Evolutionary conservation across 495 filamentous ascomycete species (phyloP).

Genomic region (Terfezia claveryi): DNA sequence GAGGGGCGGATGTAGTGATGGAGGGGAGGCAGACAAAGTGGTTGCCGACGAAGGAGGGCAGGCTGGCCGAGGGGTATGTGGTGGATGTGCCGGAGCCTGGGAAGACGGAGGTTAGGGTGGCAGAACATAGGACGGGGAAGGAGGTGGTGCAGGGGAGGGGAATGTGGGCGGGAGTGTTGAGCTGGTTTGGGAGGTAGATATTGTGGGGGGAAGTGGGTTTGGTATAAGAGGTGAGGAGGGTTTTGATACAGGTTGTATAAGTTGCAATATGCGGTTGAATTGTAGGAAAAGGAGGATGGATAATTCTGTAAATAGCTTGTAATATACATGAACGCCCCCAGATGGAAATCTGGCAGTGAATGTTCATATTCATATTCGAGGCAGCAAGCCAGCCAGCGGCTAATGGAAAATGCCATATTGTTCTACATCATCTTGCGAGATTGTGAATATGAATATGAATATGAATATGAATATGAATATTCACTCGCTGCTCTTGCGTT

Average conservation of each 20-base stretch:
- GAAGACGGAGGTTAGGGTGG: not conserved
- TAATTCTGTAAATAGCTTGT: no score
- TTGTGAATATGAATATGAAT: no score
- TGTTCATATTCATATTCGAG: no score
- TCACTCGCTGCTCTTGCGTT: no score
- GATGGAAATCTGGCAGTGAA: no score
- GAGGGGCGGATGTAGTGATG: not conserved
- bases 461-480: no score
- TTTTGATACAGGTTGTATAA: not conserved
- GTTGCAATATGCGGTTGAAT: no score
- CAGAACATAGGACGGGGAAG: not conserved
- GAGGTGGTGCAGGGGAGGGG: not conserved
- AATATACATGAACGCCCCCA: no score
- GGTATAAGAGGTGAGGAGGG: not conserved
- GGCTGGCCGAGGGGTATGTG: constrained; percentile 1
- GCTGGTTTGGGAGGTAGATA: not conserved
- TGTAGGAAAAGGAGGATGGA: no score
- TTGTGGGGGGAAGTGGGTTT: not conserved
- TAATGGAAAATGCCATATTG: no score
- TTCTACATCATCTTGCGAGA: no score
- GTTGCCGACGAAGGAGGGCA: constrained; percentile 10
- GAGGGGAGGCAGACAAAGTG: not conserved
- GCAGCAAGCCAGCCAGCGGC: no score
- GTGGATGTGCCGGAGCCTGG: not conserved
- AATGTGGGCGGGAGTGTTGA: not conserved